Conservation (phyloP, 768 basidiomycete genomes). For the Trametes villosa region DNA sequence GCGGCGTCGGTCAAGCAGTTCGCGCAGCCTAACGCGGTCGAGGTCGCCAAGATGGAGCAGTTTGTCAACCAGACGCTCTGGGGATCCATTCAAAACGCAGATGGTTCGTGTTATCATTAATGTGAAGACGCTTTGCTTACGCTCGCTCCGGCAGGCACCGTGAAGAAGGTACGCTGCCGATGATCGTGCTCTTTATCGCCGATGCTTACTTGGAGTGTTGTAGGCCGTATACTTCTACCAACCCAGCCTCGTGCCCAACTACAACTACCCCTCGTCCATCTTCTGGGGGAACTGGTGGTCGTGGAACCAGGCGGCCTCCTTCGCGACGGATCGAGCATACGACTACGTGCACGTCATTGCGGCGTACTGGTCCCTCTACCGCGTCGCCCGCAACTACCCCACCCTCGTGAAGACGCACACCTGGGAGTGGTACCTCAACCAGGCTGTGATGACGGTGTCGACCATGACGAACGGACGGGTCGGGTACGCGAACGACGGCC, state of each 20-base stretch:
- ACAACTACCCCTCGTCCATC: slow-evolving; percentile 52
- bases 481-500: slow-evolving; percentile 49
- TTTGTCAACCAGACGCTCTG: slow-evolving; percentile 51
- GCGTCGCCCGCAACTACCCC: slow-evolving; percentile 62
- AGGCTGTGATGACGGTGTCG: slow-evolving; percentile 52
- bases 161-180: slow-evolving; percentile 47
- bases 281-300: slow-evolving; percentile 62
- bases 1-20: slow-evolving; percentile 61
- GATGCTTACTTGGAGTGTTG: not conserved
- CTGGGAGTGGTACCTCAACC: slow-evolving; percentile 63
- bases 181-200: not conserved
- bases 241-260: slow-evolving; percentile 47
- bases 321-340: slow-evolving; percentile 54
- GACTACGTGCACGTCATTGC: slow-evolving; percentile 45
- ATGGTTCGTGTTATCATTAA: slow-evolving; percentile 38
- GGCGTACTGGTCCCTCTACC: slow-evolving; percentile 59
- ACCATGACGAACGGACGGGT: slow-evolving; percentile 51
- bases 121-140: not conserved
- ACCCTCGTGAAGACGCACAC: slow-evolving; percentile 47
- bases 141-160: slow-evolving; percentile 41
- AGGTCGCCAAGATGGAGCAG: slow-evolving; percentile 55
- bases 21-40: slow-evolving; percentile 55
- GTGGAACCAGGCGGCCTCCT: slow-evolving; percentile 54
- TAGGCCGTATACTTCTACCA: slow-evolving; percentile 59
- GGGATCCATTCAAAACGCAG: slow-evolving; percentile 55